These are phyloP conservation scores for Candida railenensis DNA, from an alignment of 805 yeast species.

Conservation along the genomic window DNA sequence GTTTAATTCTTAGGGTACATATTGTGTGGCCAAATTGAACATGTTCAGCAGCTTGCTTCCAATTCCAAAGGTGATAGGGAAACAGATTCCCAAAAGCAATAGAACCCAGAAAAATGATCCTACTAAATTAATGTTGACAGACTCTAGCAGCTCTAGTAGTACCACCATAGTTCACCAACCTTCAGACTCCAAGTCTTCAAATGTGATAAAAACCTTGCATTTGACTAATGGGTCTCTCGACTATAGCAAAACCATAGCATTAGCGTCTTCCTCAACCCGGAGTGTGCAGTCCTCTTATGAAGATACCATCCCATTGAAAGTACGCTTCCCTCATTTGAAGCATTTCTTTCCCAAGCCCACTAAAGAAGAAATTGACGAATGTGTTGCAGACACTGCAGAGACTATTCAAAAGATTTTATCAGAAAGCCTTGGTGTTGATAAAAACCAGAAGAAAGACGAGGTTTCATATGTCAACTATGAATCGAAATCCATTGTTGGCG, in stretches of 20 bases:
- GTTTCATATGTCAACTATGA: conserved; percentile 15
- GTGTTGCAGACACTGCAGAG: conserved; percentile 54
- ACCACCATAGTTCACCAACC: neutral
- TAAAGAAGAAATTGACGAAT: conserved; percentile 43
- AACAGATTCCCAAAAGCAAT: neutral
- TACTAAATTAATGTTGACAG: neutral
- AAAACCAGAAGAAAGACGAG: conserved; percentile 39
- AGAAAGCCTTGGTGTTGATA: conserved; percentile 30
- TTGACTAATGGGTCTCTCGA: conserved; percentile 27
- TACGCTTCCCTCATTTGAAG: conserved; percentile 33
- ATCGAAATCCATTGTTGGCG: conserved; percentile 10
- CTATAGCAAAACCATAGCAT: conserved; percentile 24
- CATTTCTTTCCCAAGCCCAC: conserved; percentile 41
- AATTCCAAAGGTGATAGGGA: neutral
- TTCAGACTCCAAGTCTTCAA: neutral
- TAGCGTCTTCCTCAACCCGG: conserved; percentile 13
- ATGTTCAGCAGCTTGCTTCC: conserved; percentile 5
- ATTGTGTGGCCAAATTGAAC: too few relatives aligned
- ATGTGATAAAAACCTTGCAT: conserved; percentile 19
- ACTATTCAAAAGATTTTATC: conserved; percentile 54
- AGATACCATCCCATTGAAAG: conserved; percentile 61
- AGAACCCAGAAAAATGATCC: neutral
- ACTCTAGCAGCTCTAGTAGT: neutral
- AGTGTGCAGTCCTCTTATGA: conserved; percentile 47
- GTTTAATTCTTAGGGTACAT: too few relatives aligned